Evolutionary conservation across 1,139 yeast genomes (phyloP).

Genomic region (Yamadazyma buinensis): DNA sequence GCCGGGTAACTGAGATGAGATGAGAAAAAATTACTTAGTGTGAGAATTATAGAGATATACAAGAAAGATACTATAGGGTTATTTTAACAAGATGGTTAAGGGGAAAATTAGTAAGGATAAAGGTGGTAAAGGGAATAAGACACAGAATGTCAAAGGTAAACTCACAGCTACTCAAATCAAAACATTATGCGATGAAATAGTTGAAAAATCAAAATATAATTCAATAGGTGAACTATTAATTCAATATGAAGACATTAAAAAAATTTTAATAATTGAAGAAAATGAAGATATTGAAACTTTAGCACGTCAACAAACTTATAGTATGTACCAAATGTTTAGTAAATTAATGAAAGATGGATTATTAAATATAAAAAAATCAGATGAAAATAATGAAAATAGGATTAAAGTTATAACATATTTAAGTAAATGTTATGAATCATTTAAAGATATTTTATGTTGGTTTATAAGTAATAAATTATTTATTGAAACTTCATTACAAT

Average conservation of each 20-base stretch:
- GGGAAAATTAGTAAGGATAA: no score
- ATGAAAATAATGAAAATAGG: conserved; percentile 50
- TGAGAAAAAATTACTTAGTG: conserved; percentile 4
- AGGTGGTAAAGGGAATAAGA: no score
- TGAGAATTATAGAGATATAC: conserved; percentile 16
- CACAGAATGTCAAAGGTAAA: no score
- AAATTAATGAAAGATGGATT: conserved; percentile 48
- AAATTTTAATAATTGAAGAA: conserved; percentile 15
- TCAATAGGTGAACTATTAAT: conserved; percentile 44
- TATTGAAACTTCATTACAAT: conserved; percentile 43
- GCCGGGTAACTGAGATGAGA: conserved; percentile 8
- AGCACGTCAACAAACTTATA: conserved; percentile 50
- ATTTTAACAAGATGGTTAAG: no score
- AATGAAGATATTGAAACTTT: conserved; percentile 25
- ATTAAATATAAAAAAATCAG: conserved; percentile 34
- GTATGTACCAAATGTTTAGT: conserved; percentile 56
- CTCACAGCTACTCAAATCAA: no score
- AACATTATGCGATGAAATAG: conserved; percentile 27
- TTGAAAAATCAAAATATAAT: conserved; percentile 40
- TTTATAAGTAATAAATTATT: conserved; percentile 32
- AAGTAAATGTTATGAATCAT: conserved; percentile 54
- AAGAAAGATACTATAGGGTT: conserved; percentile 1
- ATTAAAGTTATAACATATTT: conserved; percentile 59
- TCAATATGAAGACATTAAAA: conserved; percentile 28
- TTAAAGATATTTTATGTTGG: conserved; percentile 42